Evolutionary conservation across 139 green algal species (phyloP), one percentile per base, ranked within the genome.

Genomic region (Chlamydomonas sp.): DNA sequence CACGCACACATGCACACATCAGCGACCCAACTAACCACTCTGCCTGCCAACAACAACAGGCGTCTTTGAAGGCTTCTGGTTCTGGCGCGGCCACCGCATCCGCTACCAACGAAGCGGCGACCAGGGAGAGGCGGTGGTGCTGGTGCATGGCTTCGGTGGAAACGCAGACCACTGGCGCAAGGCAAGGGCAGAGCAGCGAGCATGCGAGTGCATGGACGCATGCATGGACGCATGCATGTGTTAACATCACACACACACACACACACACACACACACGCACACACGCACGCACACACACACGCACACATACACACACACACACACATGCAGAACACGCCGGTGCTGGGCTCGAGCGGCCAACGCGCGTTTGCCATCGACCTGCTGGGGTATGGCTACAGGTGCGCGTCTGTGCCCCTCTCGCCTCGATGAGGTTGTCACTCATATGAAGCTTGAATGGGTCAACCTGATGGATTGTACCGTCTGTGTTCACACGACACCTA

Each of bases 101-200:
- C 79, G 92, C 4, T 97, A 97, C 72, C 88, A 95, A 67, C 48
- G 71, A 1, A 78, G 76, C 24, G 79, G 76, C 5, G 72, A 73
- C 24, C 5, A 43, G 3, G 78, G 73, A 1, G 64, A 82, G 4
- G 48, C 78, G 22, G 13, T 92, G 0, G 16, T 96, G 3, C 74
- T 90, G 28, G 79, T 97, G 3, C 93, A 98, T 59, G 92, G 93
- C 5, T 98, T 98, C 85, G 93, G 93, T 1, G 90, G 85, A 31
- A 98, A 97, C 79, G 74, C 73, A 3, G 88, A 91, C 73, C 90
- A 96, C 69, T 96, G 86, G 86, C 74, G 91, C 20, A 95, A 97
- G 72, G 59, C 43, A 28, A 13, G 59, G 34, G 33, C 6, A 38
- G 63, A 13, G 13, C 3, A 34, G 61, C 58, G 4, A 43, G 38